phyloP scores from a whole-genome alignment of 768 basidiomycete genomes.

The Imleria badia region DNA sequence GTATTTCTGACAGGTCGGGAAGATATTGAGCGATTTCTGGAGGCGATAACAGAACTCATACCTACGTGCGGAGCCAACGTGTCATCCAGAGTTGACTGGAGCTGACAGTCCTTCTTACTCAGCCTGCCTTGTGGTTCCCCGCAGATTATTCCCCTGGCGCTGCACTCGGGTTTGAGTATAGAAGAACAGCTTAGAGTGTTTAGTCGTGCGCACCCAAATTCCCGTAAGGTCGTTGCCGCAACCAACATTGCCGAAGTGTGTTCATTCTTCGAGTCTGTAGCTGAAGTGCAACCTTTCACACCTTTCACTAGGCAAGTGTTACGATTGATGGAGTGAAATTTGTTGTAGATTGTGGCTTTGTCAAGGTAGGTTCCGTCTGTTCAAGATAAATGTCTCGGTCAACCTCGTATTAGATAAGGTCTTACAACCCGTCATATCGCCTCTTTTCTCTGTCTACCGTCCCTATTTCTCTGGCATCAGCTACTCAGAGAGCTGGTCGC shows the following conservation, averaged over 20 bases:
- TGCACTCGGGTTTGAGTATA: slow-evolving; percentile 87
- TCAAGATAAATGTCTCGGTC: not conserved
- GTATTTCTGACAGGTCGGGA: slow-evolving; percentile 95
- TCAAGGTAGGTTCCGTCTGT: slow-evolving; percentile 62
- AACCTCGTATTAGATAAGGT: slow-evolving; percentile 62
- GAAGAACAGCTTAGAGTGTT: slow-evolving; percentile 90
- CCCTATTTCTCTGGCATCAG: slow-evolving; percentile 85
- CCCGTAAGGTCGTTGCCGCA: slow-evolving; percentile 85
- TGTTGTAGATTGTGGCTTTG: slow-evolving; percentile 92
- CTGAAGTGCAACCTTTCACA: not conserved
- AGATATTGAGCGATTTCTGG: slow-evolving; percentile 89
- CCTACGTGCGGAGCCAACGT: slow-evolving; percentile 50
- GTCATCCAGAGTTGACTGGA: not conserved
- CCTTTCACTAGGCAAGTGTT: slow-evolving; percentile 70
- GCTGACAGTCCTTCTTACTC: not conserved
- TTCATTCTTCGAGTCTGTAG: not conserved
- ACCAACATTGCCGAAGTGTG: slow-evolving; percentile 95
- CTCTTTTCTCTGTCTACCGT: slow-evolving; percentile 83
- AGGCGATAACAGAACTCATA: slow-evolving; percentile 75
- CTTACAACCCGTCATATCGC: slow-evolving; percentile 82
- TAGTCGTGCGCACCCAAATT: slow-evolving; percentile 67
- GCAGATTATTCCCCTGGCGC: slow-evolving; percentile 64
- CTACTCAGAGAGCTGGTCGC: slow-evolving; percentile 90
- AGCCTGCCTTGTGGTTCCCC: slow-evolving; percentile 56
- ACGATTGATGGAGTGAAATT: slow-evolving; percentile 96